Conservation (phyloP, 1,284 basidiomycete genomes). For the Vanrija sp. region DNA sequence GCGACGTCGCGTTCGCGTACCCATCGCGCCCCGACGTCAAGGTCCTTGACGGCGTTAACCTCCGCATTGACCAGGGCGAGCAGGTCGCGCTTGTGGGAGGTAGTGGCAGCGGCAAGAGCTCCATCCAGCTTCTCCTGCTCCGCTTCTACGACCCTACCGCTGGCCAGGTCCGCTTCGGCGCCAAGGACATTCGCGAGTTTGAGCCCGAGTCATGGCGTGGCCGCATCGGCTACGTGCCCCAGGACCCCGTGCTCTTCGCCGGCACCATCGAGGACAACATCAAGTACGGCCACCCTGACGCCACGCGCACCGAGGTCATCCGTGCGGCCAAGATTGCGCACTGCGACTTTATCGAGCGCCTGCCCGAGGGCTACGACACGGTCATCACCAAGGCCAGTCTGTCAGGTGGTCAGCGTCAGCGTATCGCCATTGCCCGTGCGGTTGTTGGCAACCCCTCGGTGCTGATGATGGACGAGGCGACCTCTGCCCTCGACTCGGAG, state of each 20-base stretch:
- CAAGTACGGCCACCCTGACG: slow-evolving; percentile 49
- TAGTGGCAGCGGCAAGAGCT: slow-evolving; percentile 51
- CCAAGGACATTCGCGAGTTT: slow-evolving; percentile 70
- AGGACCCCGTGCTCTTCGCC: slow-evolving; percentile 72
- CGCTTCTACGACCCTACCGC: slow-evolving; percentile 81
- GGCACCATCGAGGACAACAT: slow-evolving; percentile 76
- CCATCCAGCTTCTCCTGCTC: slow-evolving; percentile 71
- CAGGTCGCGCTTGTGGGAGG: slow-evolving; percentile 50
- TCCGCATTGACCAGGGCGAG: slow-evolving; percentile 51
- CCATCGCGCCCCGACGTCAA: slow-evolving; percentile 81
- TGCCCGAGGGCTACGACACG: slow-evolving; percentile 46
- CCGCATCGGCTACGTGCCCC: slow-evolving; percentile 63
- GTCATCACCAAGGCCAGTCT: slow-evolving; percentile 46
- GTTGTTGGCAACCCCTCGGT: slow-evolving; percentile 52
- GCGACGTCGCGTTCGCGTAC: slow-evolving; percentile 80
- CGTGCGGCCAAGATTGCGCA: slow-evolving; percentile 40
- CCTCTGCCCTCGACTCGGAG: slow-evolving; percentile 41
- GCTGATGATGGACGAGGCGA: slow-evolving; percentile 49
- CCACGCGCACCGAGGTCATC: slow-evolving; percentile 36
- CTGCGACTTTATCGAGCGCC: slow-evolving; percentile 45
- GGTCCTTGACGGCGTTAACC: slow-evolving; percentile 65
- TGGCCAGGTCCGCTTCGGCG: slow-evolving; percentile 73
- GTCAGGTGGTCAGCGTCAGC: slow-evolving; percentile 52
- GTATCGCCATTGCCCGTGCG: slow-evolving; percentile 54
- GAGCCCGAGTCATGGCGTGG: slow-evolving; percentile 69